phyloP scores from a whole-genome alignment of 768 basidiomycete species.

The Trametes elegans region DNA sequence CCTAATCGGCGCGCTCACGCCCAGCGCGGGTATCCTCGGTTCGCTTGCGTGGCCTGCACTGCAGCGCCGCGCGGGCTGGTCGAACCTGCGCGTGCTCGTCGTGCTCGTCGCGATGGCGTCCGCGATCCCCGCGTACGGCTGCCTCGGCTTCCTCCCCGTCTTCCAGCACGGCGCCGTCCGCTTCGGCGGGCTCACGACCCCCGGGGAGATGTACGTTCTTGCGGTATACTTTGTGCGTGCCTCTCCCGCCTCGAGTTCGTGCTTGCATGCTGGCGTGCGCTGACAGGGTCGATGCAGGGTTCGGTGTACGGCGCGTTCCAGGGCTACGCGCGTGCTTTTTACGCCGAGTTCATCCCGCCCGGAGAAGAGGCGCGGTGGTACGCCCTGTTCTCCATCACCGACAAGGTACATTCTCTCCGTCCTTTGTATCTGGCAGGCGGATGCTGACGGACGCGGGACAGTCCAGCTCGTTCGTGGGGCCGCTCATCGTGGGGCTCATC shows the following conservation, averaged over 20 bases:
- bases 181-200: slow-evolving; percentile 76
- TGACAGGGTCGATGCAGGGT: slow-evolving; percentile 36
- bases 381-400: slow-evolving; percentile 86
- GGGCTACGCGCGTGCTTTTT: slow-evolving; percentile 83
- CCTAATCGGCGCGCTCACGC: slow-evolving; percentile 76
- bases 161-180: slow-evolving; percentile 40
- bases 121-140: slow-evolving; percentile 76
- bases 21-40: slow-evolving; percentile 75
- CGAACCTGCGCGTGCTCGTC: slow-evolving; percentile 66
- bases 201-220: slow-evolving; percentile 81
- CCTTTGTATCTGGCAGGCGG: background rate
- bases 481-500: slow-evolving; percentile 83
- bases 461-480: slow-evolving; percentile 92
- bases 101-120: slow-evolving; percentile 65
- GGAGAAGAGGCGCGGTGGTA: slow-evolving; percentile 92
- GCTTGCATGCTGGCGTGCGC: background rate
- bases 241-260: background rate
- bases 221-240: slow-evolving; percentile 74
- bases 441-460: slow-evolving; percentile 33
- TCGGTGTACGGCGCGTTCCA: slow-evolving; percentile 88
- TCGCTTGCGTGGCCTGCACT: slow-evolving; percentile 79
- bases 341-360: slow-evolving; percentile 81
- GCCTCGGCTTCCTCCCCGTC: slow-evolving; percentile 68
- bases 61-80: slow-evolving; percentile 62
- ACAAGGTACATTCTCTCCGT: slow-evolving; percentile 53